Evolutionary conservation across 306 rosid genomes (phyloP), one percentile per base, ranked within the genome.

Genomic region (Dryas drummondii): DNA sequence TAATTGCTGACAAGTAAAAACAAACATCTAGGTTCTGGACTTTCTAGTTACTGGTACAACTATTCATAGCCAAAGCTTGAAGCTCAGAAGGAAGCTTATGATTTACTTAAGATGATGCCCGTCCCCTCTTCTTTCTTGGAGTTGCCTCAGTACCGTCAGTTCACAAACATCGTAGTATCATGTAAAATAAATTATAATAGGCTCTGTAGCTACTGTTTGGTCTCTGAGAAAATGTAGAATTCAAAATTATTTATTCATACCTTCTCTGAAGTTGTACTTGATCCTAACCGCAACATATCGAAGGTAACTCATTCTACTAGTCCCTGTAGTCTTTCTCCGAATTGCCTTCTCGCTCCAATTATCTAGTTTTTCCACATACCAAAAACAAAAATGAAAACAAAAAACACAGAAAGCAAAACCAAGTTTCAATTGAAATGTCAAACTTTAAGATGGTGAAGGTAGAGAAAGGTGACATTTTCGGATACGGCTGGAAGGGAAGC

Each of bases 401-500:
- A 8, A 44, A 66, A 7, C 9, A 17, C 5, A 40, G 4, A 13
- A 2, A 32, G 37, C 37, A 32, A 32, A 32, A 32, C 37, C 37
- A 32, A 32, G 37, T 32, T 32, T 32, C 37, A 32, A 32, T 17
- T 16, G 8, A 14, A 19, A 68, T 7, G 8, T 16, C 3, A 68
- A 49, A 22, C 9, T 7, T 9, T 1, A 5, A 26, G 10, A 13
- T 13, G 2, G 22, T 5, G 17, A 68, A 5, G 58, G 56, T 26
- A 42, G 59, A 13, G n/a, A 14, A 59, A 4, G 55, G 8, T 2
- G 6, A 68, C 69, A 68, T 10, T 44, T 78, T 73, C 68, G 32
- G 54, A 44, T 46, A 19, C 50, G 73, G 55, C 64, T n/a, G 41
- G 82, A 59, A n/a, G 66, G 77, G 54, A 59, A 78, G 15, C 52